These are phyloP conservation scores for Crithidia expoeki DNA, from an alignment of 208 protist genomes.

Conservation along the genomic window DNA sequence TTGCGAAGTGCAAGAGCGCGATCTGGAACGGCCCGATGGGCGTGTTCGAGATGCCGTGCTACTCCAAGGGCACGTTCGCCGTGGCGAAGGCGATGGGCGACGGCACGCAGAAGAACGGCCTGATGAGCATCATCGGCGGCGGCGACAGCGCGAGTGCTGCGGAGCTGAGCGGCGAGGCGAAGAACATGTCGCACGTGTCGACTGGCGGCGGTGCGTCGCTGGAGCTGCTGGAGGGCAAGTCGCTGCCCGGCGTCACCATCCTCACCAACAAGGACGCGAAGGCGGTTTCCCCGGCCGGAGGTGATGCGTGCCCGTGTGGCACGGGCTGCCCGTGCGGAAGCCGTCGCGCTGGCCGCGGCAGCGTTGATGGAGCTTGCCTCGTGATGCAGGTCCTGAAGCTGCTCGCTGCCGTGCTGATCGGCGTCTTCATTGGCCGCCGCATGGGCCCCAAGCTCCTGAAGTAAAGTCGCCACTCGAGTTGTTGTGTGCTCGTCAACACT, in stretches of 20 bases:
- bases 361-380: constrained; percentile 5
- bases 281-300: not conserved
- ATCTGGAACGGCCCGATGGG: constrained; percentile 98
- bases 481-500: not conserved
- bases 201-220: constrained; percentile 99
- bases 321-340: constrained; percentile 1
- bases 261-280: constrained; percentile 66
- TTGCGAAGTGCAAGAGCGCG: constrained; percentile 91
- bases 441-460: constrained; percentile 33
- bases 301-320: constrained; percentile 5
- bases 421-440: constrained; percentile 40
- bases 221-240: constrained; percentile 98
- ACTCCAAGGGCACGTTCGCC: constrained; percentile 93
- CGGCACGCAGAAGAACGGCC: constrained; percentile 61
- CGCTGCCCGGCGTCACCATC: constrained; percentile 90
- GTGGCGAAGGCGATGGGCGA: constrained; percentile 83
- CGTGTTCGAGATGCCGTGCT: constrained; percentile 98
- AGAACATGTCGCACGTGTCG: constrained; percentile 97
- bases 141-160: constrained; percentile 97
- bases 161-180: constrained; percentile 86
- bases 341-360: not conserved
- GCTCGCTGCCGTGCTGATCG: constrained; percentile 26
- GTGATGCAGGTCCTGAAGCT: constrained; percentile 26
- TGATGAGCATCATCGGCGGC: constrained; percentile 94
- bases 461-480: constrained; percentile 9